Evolutionary conservation across 2,329 filamentous ascomycete genomes (phyloP).

Genomic region (Chaetoscypha palmicola): DNA sequence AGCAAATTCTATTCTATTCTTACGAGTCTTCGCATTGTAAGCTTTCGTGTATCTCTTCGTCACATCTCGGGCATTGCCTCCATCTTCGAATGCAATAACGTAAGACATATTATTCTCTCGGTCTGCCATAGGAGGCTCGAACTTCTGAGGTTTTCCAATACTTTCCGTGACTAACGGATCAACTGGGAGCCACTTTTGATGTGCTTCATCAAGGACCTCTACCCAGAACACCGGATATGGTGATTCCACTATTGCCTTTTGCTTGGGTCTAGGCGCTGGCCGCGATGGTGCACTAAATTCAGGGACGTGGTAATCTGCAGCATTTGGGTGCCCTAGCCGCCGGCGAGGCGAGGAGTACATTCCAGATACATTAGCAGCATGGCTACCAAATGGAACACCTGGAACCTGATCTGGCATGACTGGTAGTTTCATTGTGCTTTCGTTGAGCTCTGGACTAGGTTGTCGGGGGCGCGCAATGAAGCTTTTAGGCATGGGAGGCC

Average conservation of each 20-base stretch:
- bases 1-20: conserved; percentile 64
- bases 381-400: conserved; percentile 10
- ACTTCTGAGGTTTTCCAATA: conserved; percentile 64
- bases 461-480: conserved; percentile 13
- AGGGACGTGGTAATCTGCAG: conserved; percentile 46
- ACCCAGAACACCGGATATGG: conserved; percentile 87
- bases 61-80: conserved; percentile 73
- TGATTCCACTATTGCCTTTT: conserved; percentile 55
- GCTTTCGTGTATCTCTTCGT: conserved; percentile 82
- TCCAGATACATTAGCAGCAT: conserved; percentile 7
- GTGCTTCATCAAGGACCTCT: conserved; percentile 76
- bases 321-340: conserved; percentile 33
- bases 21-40: conserved; percentile 85
- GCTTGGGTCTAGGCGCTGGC: conserved; percentile 31
- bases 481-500: conserved; percentile 33
- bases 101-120: conserved; percentile 72
- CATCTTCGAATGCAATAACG: conserved; percentile 76
- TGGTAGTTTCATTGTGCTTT: conserved; percentile 18
- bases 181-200: conserved; percentile 86
- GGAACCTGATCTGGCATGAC: conserved; percentile 5
- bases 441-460: conserved; percentile 30
- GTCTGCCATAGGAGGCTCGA: conserved; percentile 81
- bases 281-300: conserved; percentile 33
- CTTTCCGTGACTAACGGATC: conserved; percentile 78
- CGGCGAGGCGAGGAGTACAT: conserved; percentile 21